Base-by-base conservation (phyloP, 2,329 filamentous ascomycete species). In the Diaporthe amygdali region DNA sequence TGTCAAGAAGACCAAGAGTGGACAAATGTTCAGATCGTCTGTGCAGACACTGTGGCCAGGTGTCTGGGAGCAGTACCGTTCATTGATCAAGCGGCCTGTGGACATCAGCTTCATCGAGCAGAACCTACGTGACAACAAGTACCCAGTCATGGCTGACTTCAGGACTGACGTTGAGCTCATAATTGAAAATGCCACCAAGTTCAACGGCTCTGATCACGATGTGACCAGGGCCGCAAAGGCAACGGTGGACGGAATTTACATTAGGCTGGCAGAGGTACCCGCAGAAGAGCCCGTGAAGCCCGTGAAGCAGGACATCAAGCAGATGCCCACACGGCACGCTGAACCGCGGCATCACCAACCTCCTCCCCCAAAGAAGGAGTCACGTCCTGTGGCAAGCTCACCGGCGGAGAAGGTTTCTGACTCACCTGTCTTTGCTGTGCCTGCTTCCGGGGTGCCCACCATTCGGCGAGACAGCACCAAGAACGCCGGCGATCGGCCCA, bases 391-490 rank as follows among this genome's bases (percentile, higher is more conserved):
- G 66, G 68, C 79, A 9, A 72, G 75, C 52, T 81, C 80, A 72
- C 76, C 81, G 14, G 70, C 82, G 6, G 76, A 81, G 17, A 79
- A 80, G 66, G 73, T 78, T 17, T 76, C 82, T 25, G 76, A 82
- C 37, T 80, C 83, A 3, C 80, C 85, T 44, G 79, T 79, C 0
- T 97, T 95, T 81, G 94, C 94, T 2, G 85, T 97, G 14, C 90
- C 93, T 30, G 90, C 94, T 1, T 91, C 94, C 76, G 94, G 94
- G 1, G 87, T 94, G 47, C 94, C 94, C 10, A 87, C 94, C 47
- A 96, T 96, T 74, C 92, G 96, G 68, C 93, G 96, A 25, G 94
- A 97, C 77, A 97, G 94, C 1, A 92, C 91, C 7, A 92, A 92
- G 71, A 88, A 89, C 5, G 94, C 95, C 75, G 93, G 92, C 70